A percentile compares a stretch with the other conserved stretches of the same genome.
phyloP scores from a whole-genome alignment of 164 flowering plant genomes.

The Liquidambar formosana region DNA sequence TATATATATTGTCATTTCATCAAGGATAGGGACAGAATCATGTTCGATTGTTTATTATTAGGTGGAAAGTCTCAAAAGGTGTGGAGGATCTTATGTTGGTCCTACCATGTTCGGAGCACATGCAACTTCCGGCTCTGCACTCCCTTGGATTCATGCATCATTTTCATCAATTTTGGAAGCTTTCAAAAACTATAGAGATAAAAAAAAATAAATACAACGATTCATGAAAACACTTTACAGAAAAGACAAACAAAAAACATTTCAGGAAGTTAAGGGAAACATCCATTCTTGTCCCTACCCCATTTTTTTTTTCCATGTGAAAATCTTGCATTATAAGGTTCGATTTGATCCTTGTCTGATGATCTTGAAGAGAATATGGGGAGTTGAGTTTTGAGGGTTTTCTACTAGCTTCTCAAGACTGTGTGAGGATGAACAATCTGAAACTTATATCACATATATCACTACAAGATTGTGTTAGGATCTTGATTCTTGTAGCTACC shows the following conservation, averaged over 20 bases:
- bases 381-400: no score
- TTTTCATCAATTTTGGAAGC: slow-evolving; percentile 3
- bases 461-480: no score
- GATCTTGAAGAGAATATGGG: neutral
- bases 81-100: neutral
- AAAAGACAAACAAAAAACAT: neutral
- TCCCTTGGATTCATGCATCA: neutral
- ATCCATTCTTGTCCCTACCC: neutral
- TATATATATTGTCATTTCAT: no score
- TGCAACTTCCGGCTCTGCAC: slow-evolving; percentile 14
- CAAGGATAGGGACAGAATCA: no score
- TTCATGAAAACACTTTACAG: neutral
- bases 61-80: neutral
- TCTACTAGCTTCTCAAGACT: no score
- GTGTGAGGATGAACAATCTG: no score
- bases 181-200: neutral
- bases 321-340: no score
- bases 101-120: slow-evolving; percentile 34
- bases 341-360: neutral
- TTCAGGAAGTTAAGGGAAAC: neutral
- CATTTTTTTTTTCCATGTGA: neutral
- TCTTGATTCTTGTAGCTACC: neutral
- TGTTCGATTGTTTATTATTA: no score
- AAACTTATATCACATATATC: no score
- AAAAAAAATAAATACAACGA: neutral